A percentile compares a stretch with the other conserved stretches of the same genome.
Conservation (phyloP, 495 filamentous ascomycete species). For the Astrothelium macrocarpum region DNA sequence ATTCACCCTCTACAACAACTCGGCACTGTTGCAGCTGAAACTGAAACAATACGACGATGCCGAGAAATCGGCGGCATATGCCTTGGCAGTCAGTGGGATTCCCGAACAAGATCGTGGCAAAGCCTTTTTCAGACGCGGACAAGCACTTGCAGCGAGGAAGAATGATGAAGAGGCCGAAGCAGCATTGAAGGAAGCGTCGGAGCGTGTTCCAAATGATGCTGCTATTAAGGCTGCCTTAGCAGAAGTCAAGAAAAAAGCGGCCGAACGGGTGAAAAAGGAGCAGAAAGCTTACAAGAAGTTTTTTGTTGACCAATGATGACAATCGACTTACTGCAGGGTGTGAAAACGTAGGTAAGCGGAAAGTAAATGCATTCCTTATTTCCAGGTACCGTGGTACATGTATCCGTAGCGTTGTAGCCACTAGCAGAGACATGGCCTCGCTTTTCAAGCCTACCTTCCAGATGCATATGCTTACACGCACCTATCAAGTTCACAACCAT, state of each 20-base stretch:
- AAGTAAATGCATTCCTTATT: neutral
- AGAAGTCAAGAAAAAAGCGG: conserved; percentile 62
- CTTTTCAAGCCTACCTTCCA: too few relatives aligned
- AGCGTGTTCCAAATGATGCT: conserved; percentile 65
- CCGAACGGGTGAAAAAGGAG: conserved; percentile 70
- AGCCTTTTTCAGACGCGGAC: conserved; percentile 71
- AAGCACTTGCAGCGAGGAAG: conserved; percentile 62
- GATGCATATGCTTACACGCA: too few relatives aligned
- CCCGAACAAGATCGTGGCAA: conserved; percentile 77
- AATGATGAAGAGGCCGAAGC: conserved; percentile 76
- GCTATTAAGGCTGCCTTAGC: conserved; percentile 65
- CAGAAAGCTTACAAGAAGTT: conserved; percentile 83
- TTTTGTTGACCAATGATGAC: conserved; percentile 41
- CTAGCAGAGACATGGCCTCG: too few relatives aligned
- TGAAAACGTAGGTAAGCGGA: neutral
- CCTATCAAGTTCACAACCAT: too few relatives aligned
- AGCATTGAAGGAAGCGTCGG: conserved; percentile 66
- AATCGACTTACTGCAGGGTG: neutral
- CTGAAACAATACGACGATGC: conserved; percentile 60
- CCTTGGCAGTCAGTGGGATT: conserved; percentile 56
- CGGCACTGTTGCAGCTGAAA: conserved; percentile 72
- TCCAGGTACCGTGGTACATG: neutral
- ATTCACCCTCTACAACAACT: conserved; percentile 70
- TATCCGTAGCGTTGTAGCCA: too few relatives aligned
- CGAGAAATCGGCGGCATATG: conserved; percentile 57